Evolutionary conservation across 495 filamentous ascomycete genomes (phyloP).

Genomic region (Hypoxylon subgilvum): DNA sequence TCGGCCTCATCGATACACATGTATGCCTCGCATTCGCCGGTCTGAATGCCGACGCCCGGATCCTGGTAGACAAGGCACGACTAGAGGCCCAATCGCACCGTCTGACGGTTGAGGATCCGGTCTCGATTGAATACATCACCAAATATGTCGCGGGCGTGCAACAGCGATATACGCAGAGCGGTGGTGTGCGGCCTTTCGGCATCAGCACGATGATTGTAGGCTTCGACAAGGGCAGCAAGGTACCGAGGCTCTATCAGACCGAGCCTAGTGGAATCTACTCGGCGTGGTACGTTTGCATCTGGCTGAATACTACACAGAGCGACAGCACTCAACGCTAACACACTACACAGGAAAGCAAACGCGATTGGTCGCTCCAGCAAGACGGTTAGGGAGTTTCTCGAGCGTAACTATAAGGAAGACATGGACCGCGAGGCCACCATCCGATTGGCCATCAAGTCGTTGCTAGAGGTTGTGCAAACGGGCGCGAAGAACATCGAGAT

Average conservation of each 20-base stretch:
- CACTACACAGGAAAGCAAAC: constrained; percentile 90
- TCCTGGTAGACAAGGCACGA: constrained; percentile 95
- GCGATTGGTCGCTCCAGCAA: constrained; percentile 98
- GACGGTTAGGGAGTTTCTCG: constrained; percentile 96
- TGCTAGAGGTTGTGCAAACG: constrained; percentile 97
- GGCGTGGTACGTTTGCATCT: constrained; percentile 72
- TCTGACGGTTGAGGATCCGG: constrained; percentile 96
- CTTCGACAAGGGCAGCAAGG: constrained; percentile 88
- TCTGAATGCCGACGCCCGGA: constrained; percentile 94
- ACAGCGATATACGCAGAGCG: constrained; percentile 97
- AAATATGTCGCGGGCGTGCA: constrained; percentile 98
- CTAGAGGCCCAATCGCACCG: constrained; percentile 97
- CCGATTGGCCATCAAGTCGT: constrained; percentile 94
- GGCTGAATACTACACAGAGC: not conserved
- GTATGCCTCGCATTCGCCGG: constrained; percentile 97
- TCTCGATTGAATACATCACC: constrained; percentile 98
- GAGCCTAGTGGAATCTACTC: constrained; percentile 98
- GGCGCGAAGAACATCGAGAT: constrained; percentile 99
- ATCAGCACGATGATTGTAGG: constrained; percentile 97
- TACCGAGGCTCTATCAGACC: constrained; percentile 91
- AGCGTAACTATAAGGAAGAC: constrained; percentile 95
- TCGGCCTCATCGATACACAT: constrained; percentile 90
- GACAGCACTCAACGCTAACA: constrained; percentile 7
- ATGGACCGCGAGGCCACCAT: constrained; percentile 98
- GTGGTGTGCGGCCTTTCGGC: constrained; percentile 95